phyloP scores from a whole-genome alignment of 2,329 filamentous ascomycete species.

The Thielaviopsis populi region DNA sequence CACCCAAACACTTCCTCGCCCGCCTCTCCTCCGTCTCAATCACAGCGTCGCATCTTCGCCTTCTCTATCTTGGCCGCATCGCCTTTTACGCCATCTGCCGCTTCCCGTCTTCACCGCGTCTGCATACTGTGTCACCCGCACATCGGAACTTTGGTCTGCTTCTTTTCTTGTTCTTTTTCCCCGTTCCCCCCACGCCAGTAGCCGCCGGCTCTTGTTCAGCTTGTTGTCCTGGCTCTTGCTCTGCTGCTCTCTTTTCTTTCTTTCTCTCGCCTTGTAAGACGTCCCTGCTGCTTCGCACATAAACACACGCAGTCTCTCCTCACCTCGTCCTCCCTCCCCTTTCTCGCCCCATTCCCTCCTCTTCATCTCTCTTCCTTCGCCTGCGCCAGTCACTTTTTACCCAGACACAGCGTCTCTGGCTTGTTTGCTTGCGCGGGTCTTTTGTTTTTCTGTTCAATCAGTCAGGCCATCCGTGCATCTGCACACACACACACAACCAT shows the following conservation, averaged over 20 bases:
- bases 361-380: neutral
- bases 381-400: neutral
- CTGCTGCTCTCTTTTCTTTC: neutral
- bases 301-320: neutral
- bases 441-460: neutral
- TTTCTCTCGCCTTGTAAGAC: neutral
- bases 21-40: slow-evolving; percentile 8
- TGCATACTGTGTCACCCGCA: neutral
- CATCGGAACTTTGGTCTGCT: neutral
- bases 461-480: neutral
- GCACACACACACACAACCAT: neutral
- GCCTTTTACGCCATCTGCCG: slow-evolving; percentile 5
- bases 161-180: slow-evolving; percentile 1
- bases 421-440: neutral
- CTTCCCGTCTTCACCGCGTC: neutral
- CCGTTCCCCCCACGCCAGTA: neutral
- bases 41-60: slow-evolving; percentile 15
- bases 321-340: neutral
- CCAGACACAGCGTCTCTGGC: neutral
- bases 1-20: neutral
- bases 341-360: neutral
- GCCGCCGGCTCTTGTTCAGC: neutral
- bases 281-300: neutral
- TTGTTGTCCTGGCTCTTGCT: neutral
- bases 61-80: no score